phyloP scores from a whole-genome alignment of 208 protist species.

The Acanthamoeba divionensis region DNA sequence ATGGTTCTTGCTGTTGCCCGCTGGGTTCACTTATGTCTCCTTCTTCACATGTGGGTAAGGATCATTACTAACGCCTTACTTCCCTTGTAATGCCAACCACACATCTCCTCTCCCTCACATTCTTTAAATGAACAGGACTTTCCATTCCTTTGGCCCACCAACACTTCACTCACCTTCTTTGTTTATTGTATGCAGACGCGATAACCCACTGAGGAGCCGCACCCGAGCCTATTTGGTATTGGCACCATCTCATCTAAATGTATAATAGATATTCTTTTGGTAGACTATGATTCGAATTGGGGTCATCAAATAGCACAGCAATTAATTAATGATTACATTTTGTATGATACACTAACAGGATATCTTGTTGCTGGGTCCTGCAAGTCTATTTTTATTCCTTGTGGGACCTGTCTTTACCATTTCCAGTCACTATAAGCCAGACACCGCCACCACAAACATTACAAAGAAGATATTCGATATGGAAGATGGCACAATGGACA shows the following conservation, averaged over 20 bases:
- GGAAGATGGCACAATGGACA: background rate
- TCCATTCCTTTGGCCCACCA: too few species aligned
- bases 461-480: background rate
- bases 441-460: background rate
- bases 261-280: background rate
- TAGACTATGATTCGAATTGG: background rate
- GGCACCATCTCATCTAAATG: background rate
- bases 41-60: constrained; percentile 50
- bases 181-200: too few species aligned
- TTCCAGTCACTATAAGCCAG: background rate
- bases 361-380: background rate
- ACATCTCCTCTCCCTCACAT: too few species aligned
- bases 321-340: background rate
- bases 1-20: background rate
- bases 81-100: too few species aligned
- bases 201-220: constrained; percentile 30
- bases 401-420: constrained; percentile 18
- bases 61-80: too few species aligned
- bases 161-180: too few species aligned
- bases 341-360: constrained; percentile 1
- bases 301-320: too few species aligned
- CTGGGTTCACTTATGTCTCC: constrained; percentile 40
- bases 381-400: background rate
- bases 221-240: constrained; percentile 19
- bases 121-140: too few species aligned